Conservation (phyloP, 495 filamentous ascomycete species). For the Xylaria intraflava region DNA sequence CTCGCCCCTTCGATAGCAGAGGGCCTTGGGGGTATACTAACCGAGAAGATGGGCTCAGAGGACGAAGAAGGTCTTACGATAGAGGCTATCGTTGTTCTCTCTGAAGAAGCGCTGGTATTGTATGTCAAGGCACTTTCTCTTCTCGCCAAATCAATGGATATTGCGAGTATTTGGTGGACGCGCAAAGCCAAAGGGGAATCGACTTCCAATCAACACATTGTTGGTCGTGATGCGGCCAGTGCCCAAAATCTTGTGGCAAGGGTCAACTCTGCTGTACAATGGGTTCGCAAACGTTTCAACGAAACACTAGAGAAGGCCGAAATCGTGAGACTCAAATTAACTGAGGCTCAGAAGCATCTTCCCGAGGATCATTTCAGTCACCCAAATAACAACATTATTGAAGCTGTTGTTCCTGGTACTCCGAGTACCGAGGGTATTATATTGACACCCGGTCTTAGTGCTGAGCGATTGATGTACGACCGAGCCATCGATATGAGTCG, state of each 20-base stretch:
- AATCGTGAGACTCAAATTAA: slow-evolving; percentile 75
- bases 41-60: slow-evolving; percentile 40
- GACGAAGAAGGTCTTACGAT: slow-evolving; percentile 70
- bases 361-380: slow-evolving; percentile 82
- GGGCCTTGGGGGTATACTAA: slow-evolving; percentile 53
- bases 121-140: slow-evolving; percentile 90
- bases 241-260: slow-evolving; percentile 56
- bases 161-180: slow-evolving; percentile 88
- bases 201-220: slow-evolving; percentile 40
- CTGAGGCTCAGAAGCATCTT: slow-evolving; percentile 78
- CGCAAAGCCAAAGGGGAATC: slow-evolving; percentile 64
- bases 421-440: slow-evolving; percentile 50
- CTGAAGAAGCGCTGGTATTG: slow-evolving; percentile 90
- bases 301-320: slow-evolving; percentile 95
- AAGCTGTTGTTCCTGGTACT: slow-evolving; percentile 45
- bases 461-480: slow-evolving; percentile 97
- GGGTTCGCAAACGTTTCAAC: slow-evolving; percentile 90
- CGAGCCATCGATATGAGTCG: slow-evolving; percentile 95
- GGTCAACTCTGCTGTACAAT: slow-evolving; percentile 90
- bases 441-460: slow-evolving; percentile 70
- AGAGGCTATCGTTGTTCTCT: slow-evolving; percentile 78
- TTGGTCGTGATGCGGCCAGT: slow-evolving; percentile 39
- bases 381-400: slow-evolving; percentile 59
- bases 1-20: slow-evolving; percentile 69
- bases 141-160: slow-evolving; percentile 92